These are phyloP conservation scores for Phytophthora agathidicida DNA, from an alignment of 352 stramenopile species.

Conservation along the genomic window DNA sequence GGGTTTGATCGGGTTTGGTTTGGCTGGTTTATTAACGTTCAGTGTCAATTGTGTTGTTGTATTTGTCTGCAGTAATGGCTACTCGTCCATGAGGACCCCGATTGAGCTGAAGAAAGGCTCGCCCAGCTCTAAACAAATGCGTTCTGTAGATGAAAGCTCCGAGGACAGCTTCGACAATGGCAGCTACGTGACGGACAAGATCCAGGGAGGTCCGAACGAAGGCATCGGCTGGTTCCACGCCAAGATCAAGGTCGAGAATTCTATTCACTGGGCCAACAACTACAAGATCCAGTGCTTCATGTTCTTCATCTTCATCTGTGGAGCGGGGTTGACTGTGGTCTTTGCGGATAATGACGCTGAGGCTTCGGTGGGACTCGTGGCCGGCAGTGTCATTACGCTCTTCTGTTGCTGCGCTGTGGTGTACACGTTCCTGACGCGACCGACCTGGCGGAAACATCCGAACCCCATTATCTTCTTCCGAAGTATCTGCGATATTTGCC, in stretches of 20 bases:
- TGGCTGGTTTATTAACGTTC: not conserved
- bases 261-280: conserved; percentile 89
- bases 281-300: conserved; percentile 87
- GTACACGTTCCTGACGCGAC: conserved; percentile 82
- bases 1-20: not conserved
- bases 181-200: conserved; percentile 72
- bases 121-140: conserved; percentile 38
- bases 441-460: conserved; percentile 85
- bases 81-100: conserved; percentile 60
- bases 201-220: conserved; percentile 51
- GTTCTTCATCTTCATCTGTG: conserved; percentile 74
- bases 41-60: conserved; percentile 7
- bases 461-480: conserved; percentile 91
- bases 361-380: conserved; percentile 72
- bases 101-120: conserved; percentile 56
- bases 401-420: conserved; percentile 71
- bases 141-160: conserved; percentile 70
- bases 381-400: conserved; percentile 80
- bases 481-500: conserved; percentile 81
- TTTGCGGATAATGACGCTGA: conserved; percentile 64
- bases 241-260: conserved; percentile 87
- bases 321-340: conserved; percentile 57
- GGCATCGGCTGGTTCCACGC: conserved; percentile 85
- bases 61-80: conserved; percentile 35
- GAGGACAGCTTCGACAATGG: conserved; percentile 79